Evolutionary conservation across 2,329 filamentous ascomycete genomes (phyloP).

Genomic region (Scolecobasidium constrictum): DNA sequence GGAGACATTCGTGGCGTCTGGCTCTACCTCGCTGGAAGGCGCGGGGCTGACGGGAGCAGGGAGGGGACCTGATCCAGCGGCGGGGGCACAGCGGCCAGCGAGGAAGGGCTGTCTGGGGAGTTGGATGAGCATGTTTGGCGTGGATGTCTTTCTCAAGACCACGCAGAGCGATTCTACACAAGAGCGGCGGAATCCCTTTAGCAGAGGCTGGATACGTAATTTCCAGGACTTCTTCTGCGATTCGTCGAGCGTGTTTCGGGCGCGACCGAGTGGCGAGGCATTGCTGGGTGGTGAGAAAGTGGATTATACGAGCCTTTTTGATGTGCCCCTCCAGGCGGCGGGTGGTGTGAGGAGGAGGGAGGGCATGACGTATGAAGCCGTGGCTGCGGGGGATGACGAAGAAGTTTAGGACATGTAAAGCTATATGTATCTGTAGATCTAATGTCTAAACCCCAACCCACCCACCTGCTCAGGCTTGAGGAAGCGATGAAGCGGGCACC

Average conservation of each 20-base stretch:
- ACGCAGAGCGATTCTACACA: constrained; percentile 49
- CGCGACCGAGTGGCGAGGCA: constrained; percentile 61
- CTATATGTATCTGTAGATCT: too few relatives aligned
- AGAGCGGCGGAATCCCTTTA: constrained; percentile 62
- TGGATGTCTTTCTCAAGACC: constrained; percentile 90
- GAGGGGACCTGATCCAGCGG: constrained; percentile 50
- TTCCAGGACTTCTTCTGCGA: constrained; percentile 97
- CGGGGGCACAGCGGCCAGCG: constrained; percentile 26
- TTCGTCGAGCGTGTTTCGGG: constrained; percentile 67
- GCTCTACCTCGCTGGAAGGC: constrained; percentile 51
- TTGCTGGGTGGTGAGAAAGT: constrained; percentile 68
- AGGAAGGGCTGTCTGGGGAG: constrained; percentile 57
- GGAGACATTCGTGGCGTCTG: constrained; percentile 65
- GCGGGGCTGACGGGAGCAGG: constrained; percentile 59
- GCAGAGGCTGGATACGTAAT: constrained; percentile 70
- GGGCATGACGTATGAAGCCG: constrained; percentile 5
- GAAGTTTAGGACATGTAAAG: too few relatives aligned
- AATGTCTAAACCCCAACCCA: too few relatives aligned
- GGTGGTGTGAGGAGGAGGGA: constrained; percentile 3
- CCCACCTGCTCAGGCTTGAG: too few relatives aligned
- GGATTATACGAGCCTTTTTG: constrained; percentile 85
- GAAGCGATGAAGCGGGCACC: too few relatives aligned
- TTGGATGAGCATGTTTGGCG: constrained; percentile 75
- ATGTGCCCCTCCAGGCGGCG: constrained; percentile 47
- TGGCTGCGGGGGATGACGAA: constrained; percentile 5